phyloP scores from a whole-genome alignment of 768 basidiomycete genomes.

The Floccularia luteovirens region DNA sequence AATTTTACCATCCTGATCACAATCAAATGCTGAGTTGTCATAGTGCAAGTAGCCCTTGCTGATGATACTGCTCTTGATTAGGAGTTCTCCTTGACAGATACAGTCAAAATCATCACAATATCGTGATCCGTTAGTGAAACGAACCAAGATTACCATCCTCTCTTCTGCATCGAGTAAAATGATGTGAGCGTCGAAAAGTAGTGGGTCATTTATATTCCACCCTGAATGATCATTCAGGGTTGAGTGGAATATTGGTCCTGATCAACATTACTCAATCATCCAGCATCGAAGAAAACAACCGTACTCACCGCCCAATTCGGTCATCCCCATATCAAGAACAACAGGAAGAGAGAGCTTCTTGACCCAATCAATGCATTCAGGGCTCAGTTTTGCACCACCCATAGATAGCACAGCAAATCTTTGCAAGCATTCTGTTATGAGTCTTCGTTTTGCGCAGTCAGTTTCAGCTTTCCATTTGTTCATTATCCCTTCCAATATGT shows the following conservation, averaged over 20 bases:
- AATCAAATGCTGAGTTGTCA: conserved; percentile 16
- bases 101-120: no score
- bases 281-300: background rate
- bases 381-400: conserved; percentile 20
- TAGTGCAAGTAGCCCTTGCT: conserved; percentile 19
- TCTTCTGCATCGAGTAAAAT: no score
- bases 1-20: conserved; percentile 16
- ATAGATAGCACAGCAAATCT: conserved; percentile 17
- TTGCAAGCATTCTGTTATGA: conserved; percentile 10
- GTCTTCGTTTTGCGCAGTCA: background rate
- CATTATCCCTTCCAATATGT: conserved; percentile 23
- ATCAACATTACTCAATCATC: background rate
- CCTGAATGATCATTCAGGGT: conserved; percentile 13
- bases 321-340: conserved; percentile 27
- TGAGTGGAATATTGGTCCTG: conserved; percentile 21
- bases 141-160: no score
- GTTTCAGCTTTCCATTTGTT: conserved; percentile 5
- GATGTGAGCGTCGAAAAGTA: no score
- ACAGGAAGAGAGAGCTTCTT: conserved; percentile 15
- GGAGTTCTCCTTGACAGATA: conserved; percentile 20
- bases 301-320: conserved; percentile 21
- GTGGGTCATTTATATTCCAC: no score
- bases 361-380: conserved; percentile 20
- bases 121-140: no score
- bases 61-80: conserved; percentile 18